These are phyloP conservation scores for Tulasnella sp. DNA, from an alignment of 768 basidiomycete species.

Conservation along the genomic window DNA sequence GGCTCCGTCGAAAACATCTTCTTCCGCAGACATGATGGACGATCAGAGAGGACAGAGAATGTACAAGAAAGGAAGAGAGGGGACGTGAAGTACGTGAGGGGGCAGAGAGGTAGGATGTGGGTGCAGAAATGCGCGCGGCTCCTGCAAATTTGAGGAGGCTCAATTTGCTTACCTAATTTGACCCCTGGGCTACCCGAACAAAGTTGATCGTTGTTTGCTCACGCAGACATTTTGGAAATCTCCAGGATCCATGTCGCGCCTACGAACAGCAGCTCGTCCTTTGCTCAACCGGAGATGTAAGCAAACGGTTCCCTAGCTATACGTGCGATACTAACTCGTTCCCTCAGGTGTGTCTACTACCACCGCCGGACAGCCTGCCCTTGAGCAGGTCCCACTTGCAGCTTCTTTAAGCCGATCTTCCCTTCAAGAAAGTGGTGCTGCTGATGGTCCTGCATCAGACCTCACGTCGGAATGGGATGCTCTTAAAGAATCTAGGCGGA, in stretches of 20 bases:
- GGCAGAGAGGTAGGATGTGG: constrained; percentile 5
- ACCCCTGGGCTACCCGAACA: not conserved
- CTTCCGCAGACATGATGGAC: constrained; percentile 67
- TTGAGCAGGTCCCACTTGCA: not conserved
- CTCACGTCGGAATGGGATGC: not conserved
- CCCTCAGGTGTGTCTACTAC: not conserved
- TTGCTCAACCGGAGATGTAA: constrained; percentile 14
- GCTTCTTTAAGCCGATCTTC: not conserved
- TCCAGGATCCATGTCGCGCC: constrained; percentile 3
- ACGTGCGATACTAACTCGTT: not conserved
- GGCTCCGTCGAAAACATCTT: constrained; percentile 90
- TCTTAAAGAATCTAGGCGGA: not conserved
- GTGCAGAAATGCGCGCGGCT: constrained; percentile 18
- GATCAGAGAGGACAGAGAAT: constrained; percentile 37
- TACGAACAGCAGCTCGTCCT: constrained; percentile 1
- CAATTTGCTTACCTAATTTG: constrained; percentile 13
- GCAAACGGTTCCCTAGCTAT: not conserved
- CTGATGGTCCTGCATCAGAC: not conserved
- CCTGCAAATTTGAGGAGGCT: constrained; percentile 17
- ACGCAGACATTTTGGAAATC: constrained; percentile 11
- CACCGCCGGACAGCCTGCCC: not conserved
- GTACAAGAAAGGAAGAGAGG: constrained; percentile 43
- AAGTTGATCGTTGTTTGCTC: constrained; percentile 13
- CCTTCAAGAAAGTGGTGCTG: not conserved
- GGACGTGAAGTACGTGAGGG: constrained; percentile 44